phyloP scores from a whole-genome alignment of 2,329 filamentous ascomycete species.

The Fusarium drepaniforme region DNA sequence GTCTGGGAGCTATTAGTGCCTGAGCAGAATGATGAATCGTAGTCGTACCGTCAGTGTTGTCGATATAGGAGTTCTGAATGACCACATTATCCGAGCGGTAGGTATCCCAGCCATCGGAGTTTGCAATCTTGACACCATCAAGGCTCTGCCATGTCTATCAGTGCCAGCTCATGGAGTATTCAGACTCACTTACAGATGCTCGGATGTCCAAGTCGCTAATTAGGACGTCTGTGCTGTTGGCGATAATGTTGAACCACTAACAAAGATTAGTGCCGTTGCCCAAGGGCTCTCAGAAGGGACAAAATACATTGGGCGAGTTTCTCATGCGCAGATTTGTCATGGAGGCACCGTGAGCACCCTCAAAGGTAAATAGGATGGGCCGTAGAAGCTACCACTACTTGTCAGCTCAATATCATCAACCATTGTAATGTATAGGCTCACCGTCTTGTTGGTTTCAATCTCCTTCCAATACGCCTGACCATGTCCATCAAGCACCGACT shows the following conservation, averaged over 20 bases:
- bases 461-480: constrained; percentile 43
- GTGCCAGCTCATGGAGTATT: fast-evolving
- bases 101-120: constrained; percentile 76
- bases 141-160: constrained; percentile 23
- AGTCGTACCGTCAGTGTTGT: constrained; percentile 41
- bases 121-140: constrained; percentile 50
- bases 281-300: fast-evolving
- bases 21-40: fast-evolving
- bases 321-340: constrained; percentile 71
- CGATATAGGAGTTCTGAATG: constrained; percentile 73
- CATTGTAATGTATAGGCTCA: constrained; percentile 62
- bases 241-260: constrained; percentile 67
- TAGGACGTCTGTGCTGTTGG: constrained; percentile 73
- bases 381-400: constrained; percentile 46
- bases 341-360: constrained; percentile 59
- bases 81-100: constrained; percentile 72
- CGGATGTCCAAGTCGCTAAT: constrained; percentile 72
- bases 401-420: constrained; percentile 3
- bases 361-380: constrained; percentile 40
- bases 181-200: constrained; percentile 54
- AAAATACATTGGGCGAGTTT: constrained; percentile 60
- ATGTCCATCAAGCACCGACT: constrained; percentile 70
- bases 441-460: constrained; percentile 30
- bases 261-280: not conserved
- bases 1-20: constrained; percentile 51